Evolutionary conservation across 139 green algal species (phyloP).

Genomic region (Tetradesmus lagerheimii): DNA sequence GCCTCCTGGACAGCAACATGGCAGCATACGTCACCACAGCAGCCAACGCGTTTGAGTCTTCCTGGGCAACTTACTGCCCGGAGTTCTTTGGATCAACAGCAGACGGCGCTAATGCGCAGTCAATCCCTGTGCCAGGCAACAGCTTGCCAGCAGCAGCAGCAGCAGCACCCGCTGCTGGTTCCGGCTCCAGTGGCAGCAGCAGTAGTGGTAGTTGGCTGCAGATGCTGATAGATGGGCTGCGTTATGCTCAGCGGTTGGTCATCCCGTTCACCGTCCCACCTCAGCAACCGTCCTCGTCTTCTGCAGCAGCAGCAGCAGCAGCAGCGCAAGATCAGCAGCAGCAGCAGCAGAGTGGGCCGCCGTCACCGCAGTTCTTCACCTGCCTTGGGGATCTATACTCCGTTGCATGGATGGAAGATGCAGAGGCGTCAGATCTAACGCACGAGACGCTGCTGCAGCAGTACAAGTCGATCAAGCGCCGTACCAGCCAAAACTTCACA

Average conservation of each 20-base stretch:
- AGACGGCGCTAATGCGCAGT: not conserved
- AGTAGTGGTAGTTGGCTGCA: not conserved
- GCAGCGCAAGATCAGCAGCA: conserved; percentile 7
- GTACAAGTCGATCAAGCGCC: conserved; percentile 57
- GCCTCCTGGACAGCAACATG: conserved; percentile 70
- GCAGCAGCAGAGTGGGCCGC: conserved; percentile 41
- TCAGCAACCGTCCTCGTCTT: not conserved
- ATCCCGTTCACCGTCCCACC: not conserved
- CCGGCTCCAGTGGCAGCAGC: not conserved
- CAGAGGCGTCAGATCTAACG: conserved; percentile 76
- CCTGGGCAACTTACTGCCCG: conserved; percentile 95
- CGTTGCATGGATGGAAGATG: conserved; percentile 96
- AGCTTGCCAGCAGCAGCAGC: not conserved
- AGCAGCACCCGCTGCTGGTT: not conserved
- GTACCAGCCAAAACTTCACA: conserved; percentile 86
- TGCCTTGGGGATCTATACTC: conserved; percentile 97
- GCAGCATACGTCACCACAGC: conserved; percentile 88
- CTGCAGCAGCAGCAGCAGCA: not conserved
- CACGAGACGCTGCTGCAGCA: conserved; percentile 88
- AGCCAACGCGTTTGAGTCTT: conserved; percentile 89
- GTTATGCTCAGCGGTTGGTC: not conserved
- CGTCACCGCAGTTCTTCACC: conserved; percentile 73
- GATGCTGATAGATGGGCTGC: not conserved
- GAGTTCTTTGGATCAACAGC: conserved; percentile 13
- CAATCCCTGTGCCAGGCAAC: not conserved